These are phyloP conservation scores for Fusarium subtropicale DNA, from an alignment of 2,329 filamentous ascomycete genomes.

Conservation along the genomic window DNA sequence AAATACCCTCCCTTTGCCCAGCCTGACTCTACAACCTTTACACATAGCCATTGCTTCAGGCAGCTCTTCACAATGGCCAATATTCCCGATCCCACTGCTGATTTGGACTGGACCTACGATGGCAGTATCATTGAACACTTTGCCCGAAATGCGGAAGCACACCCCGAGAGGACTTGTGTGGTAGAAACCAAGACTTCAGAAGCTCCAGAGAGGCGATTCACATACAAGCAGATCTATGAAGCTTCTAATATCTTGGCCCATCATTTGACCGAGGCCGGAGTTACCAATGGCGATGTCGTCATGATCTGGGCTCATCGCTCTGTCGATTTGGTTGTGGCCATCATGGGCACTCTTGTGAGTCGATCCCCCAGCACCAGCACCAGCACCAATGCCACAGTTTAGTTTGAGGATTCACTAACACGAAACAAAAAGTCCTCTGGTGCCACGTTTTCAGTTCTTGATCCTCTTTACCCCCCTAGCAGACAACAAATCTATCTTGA, in stretches of 20 bases:
- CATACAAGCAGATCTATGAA: constrained; percentile 88
- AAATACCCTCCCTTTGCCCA: not conserved
- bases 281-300: constrained; percentile 85
- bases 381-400: not conserved
- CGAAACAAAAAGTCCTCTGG: constrained; percentile 54
- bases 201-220: constrained; percentile 75
- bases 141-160: constrained; percentile 70
- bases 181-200: constrained; percentile 59
- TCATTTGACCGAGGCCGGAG: constrained; percentile 73
- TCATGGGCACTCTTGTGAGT: constrained; percentile 75
- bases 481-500: constrained; percentile 72
- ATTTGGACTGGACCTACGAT: constrained; percentile 71
- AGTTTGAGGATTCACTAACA: not conserved
- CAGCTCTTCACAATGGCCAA: constrained; percentile 29
- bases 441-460: constrained; percentile 33
- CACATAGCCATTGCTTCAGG: not conserved
- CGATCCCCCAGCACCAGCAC: not conserved
- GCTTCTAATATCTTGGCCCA: constrained; percentile 84
- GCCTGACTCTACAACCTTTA: not conserved
- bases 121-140: constrained; percentile 79
- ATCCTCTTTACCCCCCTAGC: constrained; percentile 47
- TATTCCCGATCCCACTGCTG: constrained; percentile 75
- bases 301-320: constrained; percentile 88
- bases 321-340: constrained; percentile 73
- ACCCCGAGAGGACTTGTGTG: constrained; percentile 71